phyloP scores from a whole-genome alignment of 2,329 filamentous ascomycete genomes.

The Hypomyces rosellus region DNA sequence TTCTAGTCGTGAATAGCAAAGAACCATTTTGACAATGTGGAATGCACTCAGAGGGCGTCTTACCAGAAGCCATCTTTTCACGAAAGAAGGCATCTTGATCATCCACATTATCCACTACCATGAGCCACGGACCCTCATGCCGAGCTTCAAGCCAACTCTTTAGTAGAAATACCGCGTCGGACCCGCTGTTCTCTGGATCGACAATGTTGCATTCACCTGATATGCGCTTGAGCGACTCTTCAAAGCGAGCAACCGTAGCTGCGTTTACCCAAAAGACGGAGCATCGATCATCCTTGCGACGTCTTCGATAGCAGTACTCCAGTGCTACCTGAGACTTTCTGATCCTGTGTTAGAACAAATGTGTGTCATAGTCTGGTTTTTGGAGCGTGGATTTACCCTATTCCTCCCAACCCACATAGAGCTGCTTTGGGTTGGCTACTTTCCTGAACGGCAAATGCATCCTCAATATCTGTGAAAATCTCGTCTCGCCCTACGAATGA shows the following conservation, averaged over 20 bases:
- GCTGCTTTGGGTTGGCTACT: slow-evolving; percentile 7
- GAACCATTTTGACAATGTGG: not conserved
- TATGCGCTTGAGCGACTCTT: slow-evolving; percentile 8
- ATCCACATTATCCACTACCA: slow-evolving; percentile 9
- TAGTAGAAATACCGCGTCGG: slow-evolving; percentile 1
- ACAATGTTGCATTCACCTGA: slow-evolving; percentile 3
- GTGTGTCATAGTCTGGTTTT: too few relatives aligned
- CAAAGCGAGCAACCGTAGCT: slow-evolving; percentile 6
- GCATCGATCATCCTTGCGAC: not conserved
- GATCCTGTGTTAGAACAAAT: not conserved
- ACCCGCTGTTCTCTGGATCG: not conserved
- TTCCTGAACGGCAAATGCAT: slow-evolving; percentile 1
- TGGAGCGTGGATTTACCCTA: not conserved
- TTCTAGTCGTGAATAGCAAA: slow-evolving; percentile 5
- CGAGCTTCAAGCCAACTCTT: slow-evolving; percentile 8
- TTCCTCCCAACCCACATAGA: slow-evolving; percentile 7
- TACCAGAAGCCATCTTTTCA: slow-evolving; percentile 1
- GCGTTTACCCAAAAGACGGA: slow-evolving; percentile 9
- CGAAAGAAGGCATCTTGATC: not conserved
- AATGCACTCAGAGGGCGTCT: slow-evolving; percentile 8
- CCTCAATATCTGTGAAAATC: slow-evolving; percentile 6
- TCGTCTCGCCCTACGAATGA: slow-evolving; percentile 4
- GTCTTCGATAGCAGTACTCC: slow-evolving; percentile 8
- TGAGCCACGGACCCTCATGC: slow-evolving; percentile 2
- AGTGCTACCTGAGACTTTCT: slow-evolving; percentile 9